These are phyloP conservation scores for Forsythia viridissima DNA, from an alignment of 257 asterid genomes.

Conservation along the genomic window DNA sequence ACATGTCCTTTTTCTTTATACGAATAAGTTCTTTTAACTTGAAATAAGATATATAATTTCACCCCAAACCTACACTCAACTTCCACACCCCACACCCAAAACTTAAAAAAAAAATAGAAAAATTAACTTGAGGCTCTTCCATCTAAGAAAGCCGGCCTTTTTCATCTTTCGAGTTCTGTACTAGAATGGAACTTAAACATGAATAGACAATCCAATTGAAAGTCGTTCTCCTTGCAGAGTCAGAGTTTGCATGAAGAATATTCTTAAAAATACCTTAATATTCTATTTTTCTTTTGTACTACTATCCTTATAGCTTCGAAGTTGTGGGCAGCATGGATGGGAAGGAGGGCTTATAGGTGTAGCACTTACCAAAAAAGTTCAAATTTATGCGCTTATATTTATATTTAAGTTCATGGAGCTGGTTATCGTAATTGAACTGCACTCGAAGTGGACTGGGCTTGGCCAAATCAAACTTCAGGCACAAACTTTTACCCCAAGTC, in stretches of 20 bases:
- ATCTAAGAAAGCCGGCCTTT: neutral
- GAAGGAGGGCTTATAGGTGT: neutral
- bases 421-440: neutral
- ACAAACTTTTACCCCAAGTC: neutral
- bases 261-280: neutral
- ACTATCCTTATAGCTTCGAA: neutral
- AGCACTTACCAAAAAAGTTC: neutral
- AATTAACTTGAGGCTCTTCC: too few species aligned
- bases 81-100: too few species aligned
- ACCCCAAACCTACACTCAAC: too few species aligned
- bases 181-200: neutral
- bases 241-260: neutral
- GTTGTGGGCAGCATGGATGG: neutral
- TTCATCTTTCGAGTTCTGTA: neutral
- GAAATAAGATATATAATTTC: too few species aligned
- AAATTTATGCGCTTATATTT: neutral
- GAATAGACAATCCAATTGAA: neutral
- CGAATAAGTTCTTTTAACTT: neutral
- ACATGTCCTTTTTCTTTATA: neutral
- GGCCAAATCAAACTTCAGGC: neutral
- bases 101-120: too few species aligned
- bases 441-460: neutral
- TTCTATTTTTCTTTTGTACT: neutral
- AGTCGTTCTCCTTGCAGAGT: neutral
- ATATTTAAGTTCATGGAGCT: neutral